Percentiles rank a stretch among this genome's conserved stretches.
Conservation (phyloP, 1,284 basidiomycete genomes). For the Melampsora americana region DNA sequence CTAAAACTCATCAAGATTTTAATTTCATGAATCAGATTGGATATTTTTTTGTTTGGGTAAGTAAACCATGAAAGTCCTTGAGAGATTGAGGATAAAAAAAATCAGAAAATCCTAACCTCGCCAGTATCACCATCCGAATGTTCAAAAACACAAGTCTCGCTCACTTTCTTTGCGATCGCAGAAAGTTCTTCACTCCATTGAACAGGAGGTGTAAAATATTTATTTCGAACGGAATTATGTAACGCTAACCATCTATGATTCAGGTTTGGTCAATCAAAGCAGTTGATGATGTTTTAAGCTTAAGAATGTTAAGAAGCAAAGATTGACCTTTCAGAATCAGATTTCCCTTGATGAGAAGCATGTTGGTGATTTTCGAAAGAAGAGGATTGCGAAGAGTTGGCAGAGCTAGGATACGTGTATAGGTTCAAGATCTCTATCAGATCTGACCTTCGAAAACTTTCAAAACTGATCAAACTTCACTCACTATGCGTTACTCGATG, state of each 20-base stretch:
- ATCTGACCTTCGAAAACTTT: no score
- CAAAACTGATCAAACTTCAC: no score
- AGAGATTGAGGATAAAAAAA: background rate
- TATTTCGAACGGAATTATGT: background rate
- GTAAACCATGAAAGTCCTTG: background rate
- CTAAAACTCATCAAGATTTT: background rate
- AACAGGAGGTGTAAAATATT: background rate
- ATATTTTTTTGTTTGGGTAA: background rate
- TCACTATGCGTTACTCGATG: background rate
- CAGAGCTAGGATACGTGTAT: no score
- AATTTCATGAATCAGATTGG: no score
- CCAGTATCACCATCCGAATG: background rate
- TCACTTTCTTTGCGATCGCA: background rate
- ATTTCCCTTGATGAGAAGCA: background rate
- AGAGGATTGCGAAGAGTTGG: background rate
- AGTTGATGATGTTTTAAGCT: no score
- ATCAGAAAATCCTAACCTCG: no score
- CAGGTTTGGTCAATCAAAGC: background rate
- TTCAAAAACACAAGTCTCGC: conserved; percentile 1
- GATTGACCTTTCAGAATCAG: background rate
- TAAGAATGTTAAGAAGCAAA: background rate
- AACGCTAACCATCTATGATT: background rate
- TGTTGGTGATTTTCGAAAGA: background rate
- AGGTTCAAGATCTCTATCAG: no score
- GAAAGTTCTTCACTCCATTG: background rate